These are phyloP conservation scores for Cornus suecica DNA, from an alignment of 148 eudicot species.

Conservation along the genomic window DNA sequence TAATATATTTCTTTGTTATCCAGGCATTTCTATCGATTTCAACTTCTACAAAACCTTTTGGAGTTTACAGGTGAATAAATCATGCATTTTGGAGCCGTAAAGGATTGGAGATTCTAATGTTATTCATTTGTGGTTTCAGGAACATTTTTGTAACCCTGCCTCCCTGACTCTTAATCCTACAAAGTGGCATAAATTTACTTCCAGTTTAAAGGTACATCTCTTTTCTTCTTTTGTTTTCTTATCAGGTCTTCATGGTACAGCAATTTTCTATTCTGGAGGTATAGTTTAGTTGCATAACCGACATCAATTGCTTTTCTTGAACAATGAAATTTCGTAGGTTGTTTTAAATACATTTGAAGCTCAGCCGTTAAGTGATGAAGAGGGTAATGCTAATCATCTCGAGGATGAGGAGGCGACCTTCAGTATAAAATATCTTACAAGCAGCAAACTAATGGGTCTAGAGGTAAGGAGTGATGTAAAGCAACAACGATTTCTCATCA, in stretches of 20 bases:
- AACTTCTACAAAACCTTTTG: constrained; percentile 99
- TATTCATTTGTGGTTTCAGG: constrained; percentile 47
- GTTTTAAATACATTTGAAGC: constrained; percentile 92
- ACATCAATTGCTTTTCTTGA: constrained; percentile 4
- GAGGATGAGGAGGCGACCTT: constrained; percentile 91
- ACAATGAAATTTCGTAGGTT: constrained; percentile 42
- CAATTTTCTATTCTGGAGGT: neutral
- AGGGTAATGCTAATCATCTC: constrained; percentile 78
- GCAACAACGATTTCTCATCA: neutral
- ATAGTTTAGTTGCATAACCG: neutral
- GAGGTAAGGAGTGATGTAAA: constrained; percentile 54
- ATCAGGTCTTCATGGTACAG: neutral
- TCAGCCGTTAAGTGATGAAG: constrained; percentile 98
- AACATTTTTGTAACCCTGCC: constrained; percentile 77
- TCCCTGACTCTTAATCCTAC: constrained; percentile 52
- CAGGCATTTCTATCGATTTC: constrained; percentile 94
- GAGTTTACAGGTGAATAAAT: constrained; percentile 82
- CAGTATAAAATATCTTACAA: constrained; percentile 93
- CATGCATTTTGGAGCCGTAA: neutral
- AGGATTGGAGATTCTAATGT: neutral
- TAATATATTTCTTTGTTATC: constrained; percentile 18
- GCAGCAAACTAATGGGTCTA: constrained; percentile 97
- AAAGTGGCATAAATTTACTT: constrained; percentile 88
- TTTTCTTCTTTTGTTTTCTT: constrained; percentile 7
- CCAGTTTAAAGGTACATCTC: constrained; percentile 67